These are phyloP conservation scores for Ajuga reptans DNA, from an alignment of 305 asterid species.

Conservation along the genomic window DNA sequence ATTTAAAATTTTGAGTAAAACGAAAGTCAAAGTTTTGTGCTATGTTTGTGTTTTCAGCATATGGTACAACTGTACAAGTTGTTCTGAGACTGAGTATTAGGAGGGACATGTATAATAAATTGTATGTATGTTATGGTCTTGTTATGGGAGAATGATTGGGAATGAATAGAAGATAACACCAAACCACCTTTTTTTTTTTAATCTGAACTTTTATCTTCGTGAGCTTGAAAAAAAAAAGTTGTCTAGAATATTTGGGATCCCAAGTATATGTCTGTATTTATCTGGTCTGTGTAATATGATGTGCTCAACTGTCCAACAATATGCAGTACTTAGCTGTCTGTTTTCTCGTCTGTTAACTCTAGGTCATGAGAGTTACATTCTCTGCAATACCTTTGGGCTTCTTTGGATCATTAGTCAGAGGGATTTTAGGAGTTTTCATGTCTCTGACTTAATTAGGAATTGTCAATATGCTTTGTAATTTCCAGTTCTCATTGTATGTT, in stretches of 20 bases:
- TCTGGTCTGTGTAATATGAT: not conserved
- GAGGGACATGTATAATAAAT: not conserved
- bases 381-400: not conserved
- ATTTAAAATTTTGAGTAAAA: no score
- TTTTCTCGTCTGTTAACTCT: not conserved
- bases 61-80: not conserved
- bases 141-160: not conserved
- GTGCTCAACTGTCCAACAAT: not conserved
- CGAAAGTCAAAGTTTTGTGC: not conserved
- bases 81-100: not conserved
- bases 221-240: not conserved
- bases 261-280: not conserved
- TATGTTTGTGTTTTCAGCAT: not conserved
- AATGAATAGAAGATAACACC: not conserved
- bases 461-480: no score
- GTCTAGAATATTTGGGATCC: not conserved
- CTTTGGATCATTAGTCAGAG: not conserved
- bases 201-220: not conserved
- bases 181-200: not conserved
- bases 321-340: not conserved
- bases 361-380: not conserved
- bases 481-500: no score
- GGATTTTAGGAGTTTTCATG: no score
- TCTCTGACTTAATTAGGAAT: no score
- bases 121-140: not conserved